phyloP scores from a whole-genome alignment of 2,329 filamentous ascomycete genomes.

The Tricladium varicosporioides region DNA sequence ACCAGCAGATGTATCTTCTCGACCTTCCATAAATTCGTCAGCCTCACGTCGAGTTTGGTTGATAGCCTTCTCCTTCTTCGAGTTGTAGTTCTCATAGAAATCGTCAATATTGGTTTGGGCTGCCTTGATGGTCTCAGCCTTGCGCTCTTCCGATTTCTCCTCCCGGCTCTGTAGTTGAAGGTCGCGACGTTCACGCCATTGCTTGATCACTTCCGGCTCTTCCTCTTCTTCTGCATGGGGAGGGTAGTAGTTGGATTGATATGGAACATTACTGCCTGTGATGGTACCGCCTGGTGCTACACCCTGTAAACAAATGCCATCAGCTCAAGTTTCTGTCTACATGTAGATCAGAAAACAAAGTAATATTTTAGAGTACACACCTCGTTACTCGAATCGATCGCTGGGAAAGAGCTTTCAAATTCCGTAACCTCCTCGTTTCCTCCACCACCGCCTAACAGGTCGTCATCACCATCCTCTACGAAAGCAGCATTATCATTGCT shows the following conservation, averaged over 20 bases:
- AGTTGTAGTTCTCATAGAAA: conserved; percentile 99
- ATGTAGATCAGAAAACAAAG: not conserved
- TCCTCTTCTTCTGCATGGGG: conserved; percentile 59
- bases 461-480: conserved; percentile 64
- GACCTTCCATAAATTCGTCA: conserved; percentile 83
- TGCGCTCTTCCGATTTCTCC: conserved; percentile 78
- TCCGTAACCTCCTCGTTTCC: conserved; percentile 38
- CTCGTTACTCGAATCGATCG: conserved; percentile 66
- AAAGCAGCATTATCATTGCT: conserved; percentile 67
- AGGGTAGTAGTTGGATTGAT: conserved; percentile 27
- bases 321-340: not conserved
- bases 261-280: conserved; percentile 56
- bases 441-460: conserved; percentile 67
- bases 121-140: conserved; percentile 81
- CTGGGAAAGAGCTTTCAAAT: conserved; percentile 91
- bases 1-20: conserved; percentile 90
- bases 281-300: conserved; percentile 76
- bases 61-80: conserved; percentile 93
- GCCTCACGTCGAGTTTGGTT: conserved; percentile 87
- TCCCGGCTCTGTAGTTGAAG: conserved; percentile 79
- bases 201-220: conserved; percentile 83
- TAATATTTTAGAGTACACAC: conserved; percentile 42
- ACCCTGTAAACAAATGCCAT: conserved; percentile 43
- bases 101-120: conserved; percentile 95
- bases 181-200: conserved; percentile 91